Conservation (phyloP, 2,329 filamentous ascomycete genomes). For the Dactylellina drechsleri region DNA sequence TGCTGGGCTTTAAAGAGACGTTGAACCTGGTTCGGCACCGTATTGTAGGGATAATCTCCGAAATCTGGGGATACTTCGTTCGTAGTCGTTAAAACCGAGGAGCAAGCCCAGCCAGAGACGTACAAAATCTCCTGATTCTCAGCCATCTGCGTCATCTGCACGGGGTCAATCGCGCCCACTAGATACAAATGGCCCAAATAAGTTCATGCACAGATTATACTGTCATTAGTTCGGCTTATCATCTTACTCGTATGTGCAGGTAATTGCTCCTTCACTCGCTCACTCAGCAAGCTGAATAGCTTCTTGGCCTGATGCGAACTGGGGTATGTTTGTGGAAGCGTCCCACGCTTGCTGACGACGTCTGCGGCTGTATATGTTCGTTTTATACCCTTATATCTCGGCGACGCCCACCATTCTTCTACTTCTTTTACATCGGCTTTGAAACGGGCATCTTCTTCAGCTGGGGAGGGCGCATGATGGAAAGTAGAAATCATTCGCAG, state of each 20-base stretch:
- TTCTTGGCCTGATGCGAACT: slow-evolving; percentile 96
- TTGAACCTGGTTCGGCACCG: slow-evolving; percentile 97
- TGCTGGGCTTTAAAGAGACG: slow-evolving; percentile 95
- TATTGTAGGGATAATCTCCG: slow-evolving; percentile 99
- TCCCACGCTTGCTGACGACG: slow-evolving; percentile 91
- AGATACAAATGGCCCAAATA: slow-evolving; percentile 32
- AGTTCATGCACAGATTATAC: too few relatives aligned
- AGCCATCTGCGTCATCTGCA: slow-evolving; percentile 99
- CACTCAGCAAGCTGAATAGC: slow-evolving; percentile 86
- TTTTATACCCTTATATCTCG: slow-evolving; percentile 87
- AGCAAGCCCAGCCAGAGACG: slow-evolving; percentile 97
- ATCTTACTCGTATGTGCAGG: slow-evolving; percentile 88
- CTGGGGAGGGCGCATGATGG: slow-evolving; percentile 54
- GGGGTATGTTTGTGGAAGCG: slow-evolving; percentile 85
- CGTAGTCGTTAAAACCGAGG: slow-evolving; percentile 87
- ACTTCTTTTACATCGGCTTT: slow-evolving; percentile 85
- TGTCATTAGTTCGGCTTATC: too few relatives aligned
- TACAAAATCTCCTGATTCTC: slow-evolving; percentile 95
- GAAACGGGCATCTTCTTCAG: slow-evolving; percentile 80
- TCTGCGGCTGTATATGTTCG: slow-evolving; percentile 89
- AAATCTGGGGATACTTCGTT: slow-evolving; percentile 99
- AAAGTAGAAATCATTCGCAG: slow-evolving; percentile 53
- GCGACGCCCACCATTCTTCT: slow-evolving; percentile 87
- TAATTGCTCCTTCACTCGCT: slow-evolving; percentile 79
- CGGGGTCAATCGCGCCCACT: slow-evolving; percentile 98